Evolutionary conservation across 2,329 filamentous ascomycete species (phyloP), one percentile per base, ranked within the genome.

Genomic region (Pleoardoris graminearum): DNA sequence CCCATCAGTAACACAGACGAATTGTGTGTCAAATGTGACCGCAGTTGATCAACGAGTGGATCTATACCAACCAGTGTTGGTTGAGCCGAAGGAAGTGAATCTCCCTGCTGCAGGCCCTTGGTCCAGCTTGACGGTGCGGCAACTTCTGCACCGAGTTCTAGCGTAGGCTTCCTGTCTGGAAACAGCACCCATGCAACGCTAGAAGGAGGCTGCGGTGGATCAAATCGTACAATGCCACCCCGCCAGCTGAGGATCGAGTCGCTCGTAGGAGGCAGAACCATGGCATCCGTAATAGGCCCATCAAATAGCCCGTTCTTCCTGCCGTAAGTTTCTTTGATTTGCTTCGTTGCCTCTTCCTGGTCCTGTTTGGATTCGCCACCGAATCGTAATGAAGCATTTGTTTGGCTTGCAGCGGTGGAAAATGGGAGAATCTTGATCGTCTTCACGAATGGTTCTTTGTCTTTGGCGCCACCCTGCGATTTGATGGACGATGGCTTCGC

Each of bases 1-100:
- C 94, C 94, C 0, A 91, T 95, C 37, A 99, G 75, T 21, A 99
- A 79, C 1, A 97, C 89, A 0, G 94, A 97, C 0, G 93, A 97
- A 59, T 90, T 84, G 62, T 96, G 89, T 0, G 87, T 85, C 3
- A 99, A 77, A 62, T 95, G 89, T 1, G 85, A 86, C 54, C 87
- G 80, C 17, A 96, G 79, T 60, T 90, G 85, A 5, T 82, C 79
- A 23, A 96, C 81, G 0, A 95, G 77, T 1, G 81, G 77, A 62
- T 97, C 91, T 51, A 97, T 93, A 1, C 92, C 93, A 16, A 97
- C 91, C 59, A 99, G 79, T 3, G 80, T 70, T 8, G 88, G 84
- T 30, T 81, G 75, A 19, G 77, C 67, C 3, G 74, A 67, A 7
- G 82, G 76, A 7, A 90, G 74, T 7, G 80, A 77, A 29, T 87